Evolutionary conservation across 1,284 basidiomycete genomes (phyloP), one percentile per base, ranked within the genome.

Genomic region (Pholiota adiposa): DNA sequence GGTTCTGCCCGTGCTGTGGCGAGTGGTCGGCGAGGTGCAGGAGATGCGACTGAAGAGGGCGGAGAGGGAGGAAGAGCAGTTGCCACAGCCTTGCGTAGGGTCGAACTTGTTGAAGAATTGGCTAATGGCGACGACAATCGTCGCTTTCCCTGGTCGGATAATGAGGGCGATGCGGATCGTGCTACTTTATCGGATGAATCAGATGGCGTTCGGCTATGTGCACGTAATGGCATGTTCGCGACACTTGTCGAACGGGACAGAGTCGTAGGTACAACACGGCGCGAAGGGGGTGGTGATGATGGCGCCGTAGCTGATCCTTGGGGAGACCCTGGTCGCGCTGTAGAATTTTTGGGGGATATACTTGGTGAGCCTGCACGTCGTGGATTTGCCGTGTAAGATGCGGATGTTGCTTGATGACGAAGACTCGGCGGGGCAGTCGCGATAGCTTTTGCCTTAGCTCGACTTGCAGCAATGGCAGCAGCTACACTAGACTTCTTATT

Each of bases 371-470:
- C 70, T 4, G 81, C 71, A 21, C 81, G 79, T 65, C 77, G 78
- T 11, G 74, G 73, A 51, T 79, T 80, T 44, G 82, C 79, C 48
- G 73, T 74, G 69, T 87, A 81, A 19, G 85, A 84, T 4, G 73
- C 72, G 51, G 90, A 88, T 14, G 89, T 92, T 7, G 90, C 89
- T 70, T 92, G 89, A 71, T 93, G 91, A 58, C 88, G 82, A 48
- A 92, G 77, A 44, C 83, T 82, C 2, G 91, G 91, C 29, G 91
- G 91, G 8, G 90, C 89, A 40, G 80, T 88, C 2, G 91, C 90
- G 61, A 91, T 92, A n/a, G 84, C 88, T 68, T 87, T 93, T 11
- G 91, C 90, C 71, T 92, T 93, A 3, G 89, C 91, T 25, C 91
- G 83, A 70, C 88, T 93, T 14, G 91, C 91, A 46, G 92, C 91